Evolutionary conservation across 2,329 filamentous ascomycete species (phyloP).

Genomic region (Phoma sp.): DNA sequence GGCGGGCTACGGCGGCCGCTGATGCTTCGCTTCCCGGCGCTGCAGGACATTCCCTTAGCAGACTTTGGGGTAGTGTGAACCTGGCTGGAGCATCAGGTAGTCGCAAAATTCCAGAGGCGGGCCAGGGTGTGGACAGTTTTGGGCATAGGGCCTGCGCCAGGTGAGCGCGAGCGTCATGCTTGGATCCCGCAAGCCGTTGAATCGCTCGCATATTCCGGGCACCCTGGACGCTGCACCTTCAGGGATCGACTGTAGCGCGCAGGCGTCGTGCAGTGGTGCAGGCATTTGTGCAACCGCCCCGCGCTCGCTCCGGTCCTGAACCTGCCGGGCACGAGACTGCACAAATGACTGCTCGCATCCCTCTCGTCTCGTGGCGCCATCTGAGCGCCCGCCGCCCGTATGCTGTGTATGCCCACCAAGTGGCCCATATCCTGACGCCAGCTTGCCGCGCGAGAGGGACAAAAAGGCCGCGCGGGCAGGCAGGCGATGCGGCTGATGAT

Average conservation of each 20-base stretch:
- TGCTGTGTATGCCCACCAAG: constrained; percentile 12
- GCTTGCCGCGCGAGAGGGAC: constrained; percentile 26
- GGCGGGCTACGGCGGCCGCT: constrained; percentile 46
- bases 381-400: constrained; percentile 11
- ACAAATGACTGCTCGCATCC: constrained; percentile 16
- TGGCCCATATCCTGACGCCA: constrained; percentile 24
- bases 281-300: constrained; percentile 34
- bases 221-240: constrained; percentile 39
- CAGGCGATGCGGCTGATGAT: constrained; percentile 49
- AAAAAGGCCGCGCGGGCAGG: constrained; percentile 26
- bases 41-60: constrained; percentile 49
- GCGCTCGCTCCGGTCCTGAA: constrained; percentile 28
- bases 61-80: constrained; percentile 50
- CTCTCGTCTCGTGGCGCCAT: constrained; percentile 32
- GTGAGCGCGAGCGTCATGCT: constrained; percentile 46
- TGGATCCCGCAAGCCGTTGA: constrained; percentile 50
- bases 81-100: constrained; percentile 49
- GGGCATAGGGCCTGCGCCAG: constrained; percentile 41
- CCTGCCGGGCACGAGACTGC: constrained; percentile 36
- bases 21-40: constrained; percentile 49
- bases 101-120: constrained; percentile 44
- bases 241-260: constrained; percentile 45
- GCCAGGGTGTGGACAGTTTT: constrained; percentile 37
- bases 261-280: constrained; percentile 15
- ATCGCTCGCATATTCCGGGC: constrained; percentile 44